Conservation (phyloP, 768 basidiomycete genomes). For the Amanita subjunquillea region DNA sequence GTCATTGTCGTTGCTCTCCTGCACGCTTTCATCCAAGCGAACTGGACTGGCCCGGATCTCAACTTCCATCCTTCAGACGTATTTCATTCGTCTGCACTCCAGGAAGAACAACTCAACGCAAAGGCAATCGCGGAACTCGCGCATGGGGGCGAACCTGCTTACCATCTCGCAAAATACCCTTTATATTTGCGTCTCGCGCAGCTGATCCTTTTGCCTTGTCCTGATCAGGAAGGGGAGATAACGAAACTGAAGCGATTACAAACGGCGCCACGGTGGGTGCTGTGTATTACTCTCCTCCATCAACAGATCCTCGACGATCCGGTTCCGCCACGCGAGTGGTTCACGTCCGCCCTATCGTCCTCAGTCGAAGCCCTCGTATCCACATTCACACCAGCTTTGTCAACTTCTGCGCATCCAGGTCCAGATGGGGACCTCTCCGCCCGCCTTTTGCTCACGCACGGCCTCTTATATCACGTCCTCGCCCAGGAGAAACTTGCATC, state of each 20-base stretch:
- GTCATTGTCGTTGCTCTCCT: constrained; percentile 68
- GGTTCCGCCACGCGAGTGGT: constrained; percentile 40
- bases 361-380: constrained; percentile 23
- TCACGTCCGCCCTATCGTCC: constrained; percentile 27
- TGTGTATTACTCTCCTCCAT: constrained; percentile 66
- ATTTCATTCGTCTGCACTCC: constrained; percentile 17
- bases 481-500: constrained; percentile 70
- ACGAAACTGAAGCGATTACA: constrained; percentile 29
- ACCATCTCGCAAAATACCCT: constrained; percentile 71
- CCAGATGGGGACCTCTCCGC: constrained; percentile 56
- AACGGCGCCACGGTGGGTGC: constrained; percentile 70
- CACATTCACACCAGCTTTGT: neutral
- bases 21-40: constrained; percentile 85
- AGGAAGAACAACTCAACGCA: constrained; percentile 45
- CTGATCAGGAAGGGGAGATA: constrained; percentile 7
- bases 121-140: constrained; percentile 71
- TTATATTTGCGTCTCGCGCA: constrained; percentile 69
- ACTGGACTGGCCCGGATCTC: constrained; percentile 94
- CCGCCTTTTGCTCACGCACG: constrained; percentile 62
- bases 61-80: constrained; percentile 40
- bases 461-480: constrained; percentile 70
- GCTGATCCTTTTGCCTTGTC: constrained; percentile 44
- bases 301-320: constrained; percentile 80
- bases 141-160: constrained; percentile 86
- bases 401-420: neutral